Conservation (phyloP, 805 yeast species). For the Nakazawaea ishiwadae region DNA sequence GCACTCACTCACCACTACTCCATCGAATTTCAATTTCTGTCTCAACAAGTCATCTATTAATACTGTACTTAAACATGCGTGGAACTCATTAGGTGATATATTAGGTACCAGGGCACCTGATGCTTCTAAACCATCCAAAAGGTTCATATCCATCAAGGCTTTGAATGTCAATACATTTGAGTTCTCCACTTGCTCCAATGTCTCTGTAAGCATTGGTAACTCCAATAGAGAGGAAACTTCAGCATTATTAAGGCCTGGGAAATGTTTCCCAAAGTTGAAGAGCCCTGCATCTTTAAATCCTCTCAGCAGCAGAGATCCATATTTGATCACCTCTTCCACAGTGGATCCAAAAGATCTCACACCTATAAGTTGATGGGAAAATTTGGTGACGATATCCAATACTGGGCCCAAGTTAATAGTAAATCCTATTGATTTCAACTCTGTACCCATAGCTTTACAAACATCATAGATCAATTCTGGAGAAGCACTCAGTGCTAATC, state of each 20-base stretch:
- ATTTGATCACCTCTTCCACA: slow-evolving; percentile 52
- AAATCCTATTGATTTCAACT: slow-evolving; percentile 51
- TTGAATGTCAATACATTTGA: slow-evolving; percentile 49
- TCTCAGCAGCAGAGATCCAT: slow-evolving; percentile 45
- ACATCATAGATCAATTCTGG: slow-evolving; percentile 44
- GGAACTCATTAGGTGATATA: slow-evolving; percentile 54
- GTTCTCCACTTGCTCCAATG: slow-evolving; percentile 45
- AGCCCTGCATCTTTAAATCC: slow-evolving; percentile 54
- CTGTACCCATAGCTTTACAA: slow-evolving; percentile 48
- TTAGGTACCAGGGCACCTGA: slow-evolving; percentile 66
- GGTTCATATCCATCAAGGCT: slow-evolving; percentile 34
- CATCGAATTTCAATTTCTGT: slow-evolving; percentile 46
- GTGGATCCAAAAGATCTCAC: slow-evolving; percentile 59
- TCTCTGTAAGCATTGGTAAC: slow-evolving; percentile 54
- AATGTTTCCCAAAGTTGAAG: slow-evolving; percentile 55
- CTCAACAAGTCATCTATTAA: slow-evolving; percentile 47
- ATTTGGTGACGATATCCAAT: slow-evolving; percentile 52
- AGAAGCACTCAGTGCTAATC: slow-evolving; percentile 51
- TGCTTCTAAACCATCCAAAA: slow-evolving; percentile 52
- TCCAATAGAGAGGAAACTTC: slow-evolving; percentile 53
- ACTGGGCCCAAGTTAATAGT: slow-evolving; percentile 58
- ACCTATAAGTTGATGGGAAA: slow-evolving; percentile 53
- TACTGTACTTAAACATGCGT: slow-evolving; percentile 56
- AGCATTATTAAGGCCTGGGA: slow-evolving; percentile 64
- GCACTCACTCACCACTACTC: slow-evolving; percentile 56